These are phyloP conservation scores for Diaporthe ilicicola DNA, from an alignment of 2,329 filamentous ascomycete species.

Conservation along the genomic window DNA sequence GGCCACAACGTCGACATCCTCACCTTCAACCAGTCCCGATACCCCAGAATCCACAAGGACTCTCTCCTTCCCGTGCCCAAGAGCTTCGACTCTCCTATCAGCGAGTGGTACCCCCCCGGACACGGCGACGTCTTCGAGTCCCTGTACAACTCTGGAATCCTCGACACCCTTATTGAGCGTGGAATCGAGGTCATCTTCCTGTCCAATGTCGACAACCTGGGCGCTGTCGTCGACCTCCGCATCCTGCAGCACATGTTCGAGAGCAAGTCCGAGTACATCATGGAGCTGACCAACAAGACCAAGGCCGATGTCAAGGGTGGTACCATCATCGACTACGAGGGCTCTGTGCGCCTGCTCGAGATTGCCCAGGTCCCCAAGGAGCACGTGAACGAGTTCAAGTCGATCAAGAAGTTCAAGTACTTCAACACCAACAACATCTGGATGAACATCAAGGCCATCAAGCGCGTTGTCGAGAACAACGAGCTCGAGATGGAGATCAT, in stretches of 20 bases:
- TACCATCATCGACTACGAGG: constrained; percentile 99
- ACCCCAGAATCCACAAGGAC: constrained; percentile 98
- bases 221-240: constrained; percentile 95
- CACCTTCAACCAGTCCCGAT: constrained; percentile 99
- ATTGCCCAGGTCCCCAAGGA: constrained; percentile 99
- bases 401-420: constrained; percentile 99
- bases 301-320: constrained; percentile 99
- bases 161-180: constrained; percentile 93
- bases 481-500: constrained; percentile 99
- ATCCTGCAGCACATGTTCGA: constrained; percentile 99
- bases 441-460: constrained; percentile 97
- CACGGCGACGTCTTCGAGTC: constrained; percentile 99
- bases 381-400: constrained; percentile 99
- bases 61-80: constrained; percentile 96
- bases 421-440: constrained; percentile 99
- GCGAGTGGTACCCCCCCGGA: constrained; percentile 98
- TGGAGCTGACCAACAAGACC: constrained; percentile 99
- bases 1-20: constrained; percentile 99
- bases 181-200: constrained; percentile 98
- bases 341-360: constrained; percentile 94
- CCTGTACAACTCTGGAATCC: constrained; percentile 97
- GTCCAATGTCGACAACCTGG: constrained; percentile 98
- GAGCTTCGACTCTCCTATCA: constrained; percentile 83
- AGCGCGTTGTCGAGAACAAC: constrained; percentile 98
- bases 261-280: constrained; percentile 97